These are phyloP conservation scores for Dentipellis fragilis DNA, from an alignment of 768 basidiomycete species.

Conservation along the genomic window DNA sequence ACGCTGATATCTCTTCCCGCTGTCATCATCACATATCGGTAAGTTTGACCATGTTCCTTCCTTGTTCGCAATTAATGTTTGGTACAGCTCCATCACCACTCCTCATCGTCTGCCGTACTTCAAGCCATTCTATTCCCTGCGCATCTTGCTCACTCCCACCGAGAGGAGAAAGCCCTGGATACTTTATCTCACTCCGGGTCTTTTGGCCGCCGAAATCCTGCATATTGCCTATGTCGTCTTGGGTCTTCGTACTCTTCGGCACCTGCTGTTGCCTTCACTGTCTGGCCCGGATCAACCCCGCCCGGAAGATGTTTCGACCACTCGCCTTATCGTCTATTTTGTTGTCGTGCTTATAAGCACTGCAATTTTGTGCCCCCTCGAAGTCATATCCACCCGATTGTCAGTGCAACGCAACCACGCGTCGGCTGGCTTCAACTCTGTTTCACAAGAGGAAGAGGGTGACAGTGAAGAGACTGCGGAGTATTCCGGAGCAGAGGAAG, in stretches of 20 bases:
- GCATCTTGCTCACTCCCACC: conserved; percentile 69
- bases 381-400: conserved; percentile 69
- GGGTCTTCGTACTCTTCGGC: conserved; percentile 30
- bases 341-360: conserved; percentile 47
- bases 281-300: conserved; percentile 22
- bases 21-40: conserved; percentile 72
- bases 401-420: conserved; percentile 82
- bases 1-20: conserved; percentile 62
- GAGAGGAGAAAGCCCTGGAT: conserved; percentile 74
- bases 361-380: conserved; percentile 57
- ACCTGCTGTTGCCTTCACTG: conserved; percentile 51
- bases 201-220: conserved; percentile 33
- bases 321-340: conserved; percentile 47
- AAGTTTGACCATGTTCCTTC: conserved; percentile 14
- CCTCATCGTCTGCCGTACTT: conserved; percentile 68
- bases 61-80: not conserved
- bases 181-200: conserved; percentile 69
- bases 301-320: conserved; percentile 33
- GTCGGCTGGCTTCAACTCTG: conserved; percentile 62
- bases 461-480: conserved; percentile 46
- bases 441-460: conserved; percentile 62
- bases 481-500: conserved; percentile 64
- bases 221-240: conserved; percentile 38
- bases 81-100: conserved; percentile 66
- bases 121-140: conserved; percentile 45